phyloP scores from a whole-genome alignment of 176 grass and related monocot species.

The Musa itinerans region DNA sequence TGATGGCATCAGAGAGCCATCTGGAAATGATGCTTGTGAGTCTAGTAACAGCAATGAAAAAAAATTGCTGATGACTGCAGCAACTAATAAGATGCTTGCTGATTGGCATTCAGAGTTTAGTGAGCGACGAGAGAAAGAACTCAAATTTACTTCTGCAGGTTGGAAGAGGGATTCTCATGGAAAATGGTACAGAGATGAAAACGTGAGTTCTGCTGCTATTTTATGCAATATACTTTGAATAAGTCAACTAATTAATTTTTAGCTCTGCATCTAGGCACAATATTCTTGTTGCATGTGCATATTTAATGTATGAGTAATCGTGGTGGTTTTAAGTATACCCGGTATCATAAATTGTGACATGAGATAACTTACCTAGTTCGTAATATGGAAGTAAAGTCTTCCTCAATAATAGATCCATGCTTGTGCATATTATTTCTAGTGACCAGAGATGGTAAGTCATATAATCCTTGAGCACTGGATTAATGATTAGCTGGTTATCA shows the following conservation, averaged over 20 bases:
- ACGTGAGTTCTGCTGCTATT: conserved; percentile 37
- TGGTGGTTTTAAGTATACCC: background rate
- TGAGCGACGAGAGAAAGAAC: conserved; percentile 45
- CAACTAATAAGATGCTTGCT: conserved; percentile 21
- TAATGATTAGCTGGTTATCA: no score
- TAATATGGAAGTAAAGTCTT: background rate
- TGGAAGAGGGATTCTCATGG: conserved; percentile 66
- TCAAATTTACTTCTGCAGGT: conserved; percentile 50
- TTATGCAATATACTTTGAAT: background rate
- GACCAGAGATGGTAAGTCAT: background rate
- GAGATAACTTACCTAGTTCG: background rate
- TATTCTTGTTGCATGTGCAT: background rate
- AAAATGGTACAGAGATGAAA: conserved; percentile 78
- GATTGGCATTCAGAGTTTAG: conserved; percentile 23
- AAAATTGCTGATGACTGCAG: conserved; percentile 4
- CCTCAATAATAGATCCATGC: no score
- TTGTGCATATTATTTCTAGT: background rate
- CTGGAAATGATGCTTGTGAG: conserved; percentile 3
- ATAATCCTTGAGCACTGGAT: no score
- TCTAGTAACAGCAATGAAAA: conserved; percentile 20
- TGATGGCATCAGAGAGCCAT: conserved; percentile 11
- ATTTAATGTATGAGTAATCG: background rate
- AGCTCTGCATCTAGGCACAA: background rate
- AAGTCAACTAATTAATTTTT: no score
- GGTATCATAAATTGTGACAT: background rate